phyloP scores from a whole-genome alignment of 1,284 basidiomycete genomes.

The Hemileia vastatrix region DNA sequence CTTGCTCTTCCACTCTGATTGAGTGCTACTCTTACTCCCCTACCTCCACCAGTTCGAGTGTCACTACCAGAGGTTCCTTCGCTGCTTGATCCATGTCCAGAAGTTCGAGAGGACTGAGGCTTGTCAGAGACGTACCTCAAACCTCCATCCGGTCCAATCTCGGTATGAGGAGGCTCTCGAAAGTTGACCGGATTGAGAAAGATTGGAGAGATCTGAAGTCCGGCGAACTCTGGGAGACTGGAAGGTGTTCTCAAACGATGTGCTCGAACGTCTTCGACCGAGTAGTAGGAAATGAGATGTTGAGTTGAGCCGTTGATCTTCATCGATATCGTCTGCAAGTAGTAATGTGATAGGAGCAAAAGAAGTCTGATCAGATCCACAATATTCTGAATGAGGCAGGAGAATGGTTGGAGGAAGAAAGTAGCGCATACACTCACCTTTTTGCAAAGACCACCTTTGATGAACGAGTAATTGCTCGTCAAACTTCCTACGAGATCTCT shows the following conservation, averaged over 20 bases:
- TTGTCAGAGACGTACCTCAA: no score
- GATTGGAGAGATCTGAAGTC: slow-evolving; percentile 74
- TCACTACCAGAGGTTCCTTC: neutral
- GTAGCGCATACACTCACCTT: slow-evolving; percentile 49
- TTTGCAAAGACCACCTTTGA: slow-evolving; percentile 81
- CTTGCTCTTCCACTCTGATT: neutral
- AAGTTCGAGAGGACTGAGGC: neutral
- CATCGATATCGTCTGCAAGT: slow-evolving; percentile 89
- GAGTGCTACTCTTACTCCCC: neutral
- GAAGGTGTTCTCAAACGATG: slow-evolving; percentile 80
- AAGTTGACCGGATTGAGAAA: slow-evolving; percentile 85
- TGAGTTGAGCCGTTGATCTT: slow-evolving; percentile 78
- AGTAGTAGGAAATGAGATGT: slow-evolving; percentile 94
- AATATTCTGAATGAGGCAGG: no score
- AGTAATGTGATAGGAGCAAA: no score
- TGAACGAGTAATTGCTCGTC: slow-evolving; percentile 85
- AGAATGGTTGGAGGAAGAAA: no score
- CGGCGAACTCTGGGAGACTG: slow-evolving; percentile 72
- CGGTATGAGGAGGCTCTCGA: slow-evolving; percentile 75
- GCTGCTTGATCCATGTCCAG: neutral
- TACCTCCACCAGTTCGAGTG: neutral
- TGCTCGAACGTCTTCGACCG: slow-evolving; percentile 76
- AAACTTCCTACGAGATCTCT: slow-evolving; percentile 73
- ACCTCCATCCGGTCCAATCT: slow-evolving; percentile 68
- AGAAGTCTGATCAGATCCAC: no score